Base-by-base conservation (phyloP, 129 eudicot genomes). In the Arctium lappa region DNA sequence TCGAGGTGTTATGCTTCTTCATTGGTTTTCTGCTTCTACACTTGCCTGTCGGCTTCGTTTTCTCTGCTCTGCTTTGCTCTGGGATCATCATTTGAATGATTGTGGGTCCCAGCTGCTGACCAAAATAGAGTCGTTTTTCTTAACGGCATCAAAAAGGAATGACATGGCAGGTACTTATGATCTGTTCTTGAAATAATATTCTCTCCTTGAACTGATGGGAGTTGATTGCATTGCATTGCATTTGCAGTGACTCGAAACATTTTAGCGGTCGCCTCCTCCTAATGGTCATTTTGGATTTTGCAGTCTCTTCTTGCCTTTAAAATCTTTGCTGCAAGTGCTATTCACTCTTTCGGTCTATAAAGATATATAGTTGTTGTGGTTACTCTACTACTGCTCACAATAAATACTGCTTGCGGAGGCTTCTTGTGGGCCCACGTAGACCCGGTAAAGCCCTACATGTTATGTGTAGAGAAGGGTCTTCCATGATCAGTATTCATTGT, bases 1-100 rank as follows among this genome's bases (percentile, higher is more conserved):
- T 92, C 84, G 99, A 96, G 99, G 99, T 96, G 79, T 93, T 90
- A 85, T 89, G 89, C 96, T 88, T 93, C 98, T 81, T 92, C 97
- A 86, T 90, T 94, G 95, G 95, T 90, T 92, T 89, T 90, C 90
- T 94, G 90, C 91, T 82, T 88, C 97, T 89, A 82, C 94, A 85
- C 91, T 87, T 86, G 79, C 65, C 86, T 82, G 78, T 85, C 42
- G 89, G 90, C 83, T 92, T 86, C 82, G 85, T 85, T 79, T 81
- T 81, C 77, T 79, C 91, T 81, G 78, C 85, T 84, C 85, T 89
- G 83, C 85, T 82, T 85, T 89, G 83, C 90, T 77, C 85, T 85
- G 90, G 89, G 90, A 85, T 90, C 91, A 86, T 91, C 95, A 89
- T 91, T 87, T 87, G 85, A 84, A 80, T 82, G 86, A 89, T 85